Evolutionary conservation across 169 alveolate genomes (phyloP), one percentile per base, ranked within the genome.

Genomic region (Plasmodium inui): DNA sequence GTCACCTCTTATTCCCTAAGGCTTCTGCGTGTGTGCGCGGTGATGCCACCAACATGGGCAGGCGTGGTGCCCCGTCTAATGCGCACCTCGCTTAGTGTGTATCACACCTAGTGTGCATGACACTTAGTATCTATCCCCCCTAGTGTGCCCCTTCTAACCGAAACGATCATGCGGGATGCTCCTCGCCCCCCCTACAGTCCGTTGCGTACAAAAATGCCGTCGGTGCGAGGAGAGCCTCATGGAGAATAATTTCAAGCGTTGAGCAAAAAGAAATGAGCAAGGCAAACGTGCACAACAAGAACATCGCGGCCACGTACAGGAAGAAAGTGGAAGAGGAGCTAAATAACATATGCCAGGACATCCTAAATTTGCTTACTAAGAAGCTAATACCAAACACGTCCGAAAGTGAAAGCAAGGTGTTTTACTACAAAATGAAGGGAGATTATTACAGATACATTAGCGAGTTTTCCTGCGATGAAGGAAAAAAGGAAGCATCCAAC

Each of bases 361-460:
- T 99, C 80, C 97, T 98, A 10, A 82, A 92, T 41, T 97, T 98
- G 57, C 97, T 99, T 61, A 98, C 98, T 93, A 95, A 97, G 84
- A 92, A 97, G 84, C 98, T 99, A 92, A 97, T 99, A 90, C 98
- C 98, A 81, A 96, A 98, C 37, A 97, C 99, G 80, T 94, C 98
- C 22, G 97, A 92, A 79, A 96, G 97, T 78, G 99, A 99, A 96
- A 97, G 99, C 85, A 97, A 97, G 94, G 99, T 99, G 71, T 99
- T 99, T 97, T 99, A 98, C 97, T 97, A 97, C 92, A 99, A 99
- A 97, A 99, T 99, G 99, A 99, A 99, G 97, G 99, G 99, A n/a
- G 99, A 99, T 96, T 99, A 99, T 96, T 98, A 98, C 97, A 98
- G 99, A 84, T 98, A 98, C 95, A 96, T 98, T 82, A 98, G 99